phyloP scores from a whole-genome alignment of 2,329 filamentous ascomycete species.

The Sarocladium brachiariae region DNA sequence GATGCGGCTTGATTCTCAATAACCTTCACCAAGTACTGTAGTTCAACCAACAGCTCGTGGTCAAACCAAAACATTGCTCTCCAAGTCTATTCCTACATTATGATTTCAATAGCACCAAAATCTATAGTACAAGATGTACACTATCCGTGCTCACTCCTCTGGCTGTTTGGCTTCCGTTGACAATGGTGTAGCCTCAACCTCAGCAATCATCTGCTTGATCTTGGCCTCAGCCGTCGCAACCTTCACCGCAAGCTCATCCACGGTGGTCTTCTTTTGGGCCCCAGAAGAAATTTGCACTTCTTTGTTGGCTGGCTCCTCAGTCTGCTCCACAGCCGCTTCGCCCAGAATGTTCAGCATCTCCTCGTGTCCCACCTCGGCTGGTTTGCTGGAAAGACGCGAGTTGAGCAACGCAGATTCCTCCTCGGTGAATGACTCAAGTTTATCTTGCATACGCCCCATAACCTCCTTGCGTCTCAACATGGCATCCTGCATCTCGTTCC shows the following conservation, averaged over 20 bases:
- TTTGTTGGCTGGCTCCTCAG: slow-evolving; percentile 6
- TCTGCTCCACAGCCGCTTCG: slow-evolving; percentile 13
- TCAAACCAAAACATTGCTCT: not conserved
- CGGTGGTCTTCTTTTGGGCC: slow-evolving; percentile 13
- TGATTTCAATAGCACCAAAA: not conserved
- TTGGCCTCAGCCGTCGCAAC: slow-evolving; percentile 7
- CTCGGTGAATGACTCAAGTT: slow-evolving; percentile 29
- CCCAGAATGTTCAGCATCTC: slow-evolving; percentile 28
- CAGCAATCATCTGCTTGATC: not conserved
- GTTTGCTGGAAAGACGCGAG: slow-evolving; percentile 18
- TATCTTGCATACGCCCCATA: slow-evolving; percentile 28
- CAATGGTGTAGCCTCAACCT: not conserved
- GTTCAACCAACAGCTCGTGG: not conserved
- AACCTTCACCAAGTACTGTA: not conserved
- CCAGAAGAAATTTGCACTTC: too few species aligned
- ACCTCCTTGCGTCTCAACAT: slow-evolving; percentile 27
- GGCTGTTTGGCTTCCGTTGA: not conserved
- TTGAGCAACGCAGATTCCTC: slow-evolving; percentile 30
- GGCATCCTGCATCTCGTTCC: slow-evolving; percentile 23
- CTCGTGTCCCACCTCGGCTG: slow-evolving; percentile 25
- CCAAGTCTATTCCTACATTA: not conserved
- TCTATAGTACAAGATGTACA: slow-evolving; percentile 3
- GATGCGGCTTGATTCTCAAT: not conserved
- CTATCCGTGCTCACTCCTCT: not conserved
- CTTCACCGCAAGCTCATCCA: slow-evolving; percentile 18